Percentiles rank a stretch among this genome's conserved stretches.
These are phyloP conservation scores for Ophiostoma ips DNA, from an alignment of 2,329 filamentous ascomycete species.

Conservation along the genomic window DNA sequence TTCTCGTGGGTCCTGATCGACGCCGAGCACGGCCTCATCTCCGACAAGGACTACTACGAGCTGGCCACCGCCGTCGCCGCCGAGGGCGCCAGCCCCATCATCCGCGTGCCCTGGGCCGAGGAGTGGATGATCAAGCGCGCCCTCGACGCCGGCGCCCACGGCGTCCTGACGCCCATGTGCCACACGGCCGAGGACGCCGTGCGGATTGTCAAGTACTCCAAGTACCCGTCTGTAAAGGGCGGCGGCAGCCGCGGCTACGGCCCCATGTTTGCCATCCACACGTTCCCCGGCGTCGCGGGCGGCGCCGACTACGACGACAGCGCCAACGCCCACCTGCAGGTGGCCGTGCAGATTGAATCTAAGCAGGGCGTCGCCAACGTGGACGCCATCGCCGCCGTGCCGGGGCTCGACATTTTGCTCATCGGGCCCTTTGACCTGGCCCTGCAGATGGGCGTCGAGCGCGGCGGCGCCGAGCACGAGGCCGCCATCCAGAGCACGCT, in stretches of 20 bases:
- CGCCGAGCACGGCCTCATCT: slow-evolving; percentile 26
- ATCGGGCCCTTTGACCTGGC: slow-evolving; percentile 23
- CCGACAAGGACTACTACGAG: slow-evolving; percentile 24
- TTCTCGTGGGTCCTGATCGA: slow-evolving; percentile 24
- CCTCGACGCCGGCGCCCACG: slow-evolving; percentile 45
- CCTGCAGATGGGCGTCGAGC: slow-evolving; percentile 22
- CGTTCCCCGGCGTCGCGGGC: slow-evolving; percentile 16
- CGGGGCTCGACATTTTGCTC: slow-evolving; percentile 26
- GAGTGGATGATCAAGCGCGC: slow-evolving; percentile 49
- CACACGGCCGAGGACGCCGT: slow-evolving; percentile 15
- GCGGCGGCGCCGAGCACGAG: slow-evolving; percentile 23
- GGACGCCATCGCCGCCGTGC: slow-evolving; percentile 27
- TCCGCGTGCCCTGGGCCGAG: slow-evolving; percentile 39
- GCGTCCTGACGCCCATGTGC: slow-evolving; percentile 35
- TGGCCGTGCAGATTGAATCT: slow-evolving; percentile 28
- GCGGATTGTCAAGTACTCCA: slow-evolving; percentile 14
- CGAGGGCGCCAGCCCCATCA: slow-evolving; percentile 26
- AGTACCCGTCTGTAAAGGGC: slow-evolving; percentile 12
- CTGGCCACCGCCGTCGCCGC: slow-evolving; percentile 23
- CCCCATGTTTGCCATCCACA: slow-evolving; percentile 20
- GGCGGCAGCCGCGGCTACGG: slow-evolving; percentile 17
- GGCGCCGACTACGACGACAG: slow-evolving; percentile 20
- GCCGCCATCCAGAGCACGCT: slow-evolving; percentile 24
- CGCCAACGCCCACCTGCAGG: slow-evolving; percentile 20
- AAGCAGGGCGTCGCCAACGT: slow-evolving; percentile 26